Base-by-base conservation (phyloP, 306 rosid genomes). In the Prunus mume region DNA sequence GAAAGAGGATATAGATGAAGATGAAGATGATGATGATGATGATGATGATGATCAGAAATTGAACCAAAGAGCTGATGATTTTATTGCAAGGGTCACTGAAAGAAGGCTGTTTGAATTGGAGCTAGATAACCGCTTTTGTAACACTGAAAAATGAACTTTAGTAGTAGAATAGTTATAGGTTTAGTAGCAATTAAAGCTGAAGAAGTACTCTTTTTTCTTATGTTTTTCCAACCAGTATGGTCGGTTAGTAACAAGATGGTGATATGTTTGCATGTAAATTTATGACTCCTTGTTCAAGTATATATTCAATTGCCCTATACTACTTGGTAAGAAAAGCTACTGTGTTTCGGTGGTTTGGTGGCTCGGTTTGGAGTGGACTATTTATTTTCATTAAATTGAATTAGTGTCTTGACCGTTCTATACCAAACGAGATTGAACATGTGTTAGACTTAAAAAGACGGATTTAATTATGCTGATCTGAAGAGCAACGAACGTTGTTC, bases 31-130 rank as follows among this genome's bases (percentile, higher is more conserved):
- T n/a, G n/a, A n/a, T n/a, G n/a, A n/a, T n/a, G n/a, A n/a, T 6
- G 80, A 27, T 45, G 75, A 58, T 50, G 78, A 58, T 24, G 91
- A 87, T 28, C 61, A 45, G 81, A 93, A 86, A 65, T 74, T 93
- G 86, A 88, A 43, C 69, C 86, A 72, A 90, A 94, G 97, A 81
- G 96, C 94, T 55, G 98, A 94, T 72, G 96, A 88, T 78, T 88
- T 87, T 73, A 91, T 94, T 81, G 96, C 96, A 20, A 94, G 94
- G 86, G 90, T 90, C 12, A 90, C 85, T 56, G 83, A 82, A 74
- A 89, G 85, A 45, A 87, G 89, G 83, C 77, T 56, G 70, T 76
- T 86, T 84, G 98, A 93, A 84, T 19, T 30, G 68, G 17, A 52
- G 90, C 88, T 79, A 65, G 64, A 68, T 80, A 83, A 72, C 55